Conservation (phyloP, 139 green algal genomes). For the Nannochloris sp. region DNA sequence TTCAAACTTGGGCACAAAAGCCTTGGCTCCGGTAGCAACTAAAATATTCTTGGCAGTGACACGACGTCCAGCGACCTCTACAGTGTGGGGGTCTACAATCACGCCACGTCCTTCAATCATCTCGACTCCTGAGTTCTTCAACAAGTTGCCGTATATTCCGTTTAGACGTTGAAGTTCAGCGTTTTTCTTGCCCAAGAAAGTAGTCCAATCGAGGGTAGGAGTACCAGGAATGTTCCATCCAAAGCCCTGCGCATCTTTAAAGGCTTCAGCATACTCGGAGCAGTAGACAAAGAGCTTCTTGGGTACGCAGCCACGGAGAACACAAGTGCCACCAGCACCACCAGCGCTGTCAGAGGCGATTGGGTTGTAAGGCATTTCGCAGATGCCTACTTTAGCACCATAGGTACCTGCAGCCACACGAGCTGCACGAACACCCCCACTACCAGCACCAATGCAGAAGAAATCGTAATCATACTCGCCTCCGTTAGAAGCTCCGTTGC, state of each 20-base stretch:
- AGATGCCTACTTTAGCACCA: slow-evolving; percentile 60
- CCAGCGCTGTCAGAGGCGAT: slow-evolving; percentile 67
- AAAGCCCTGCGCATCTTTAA: slow-evolving; percentile 81
- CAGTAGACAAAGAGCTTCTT: slow-evolving; percentile 98
- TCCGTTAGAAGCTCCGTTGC: neutral
- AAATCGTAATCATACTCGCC: slow-evolving; percentile 67
- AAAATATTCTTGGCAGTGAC: slow-evolving; percentile 80
- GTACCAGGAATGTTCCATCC: slow-evolving; percentile 44
- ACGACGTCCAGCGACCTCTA: slow-evolving; percentile 54
- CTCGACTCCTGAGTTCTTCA: slow-evolving; percentile 65
- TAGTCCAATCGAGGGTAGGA: neutral
- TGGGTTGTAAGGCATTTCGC: slow-evolving; percentile 49
- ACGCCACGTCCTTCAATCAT: slow-evolving; percentile 70
- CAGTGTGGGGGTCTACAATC: slow-evolving; percentile 80
- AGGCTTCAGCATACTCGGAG: slow-evolving; percentile 75
- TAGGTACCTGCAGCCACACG: slow-evolving; percentile 59
- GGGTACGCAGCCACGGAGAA: slow-evolving; percentile 95
- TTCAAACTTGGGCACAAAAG: slow-evolving; percentile 23
- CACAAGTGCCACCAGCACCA: slow-evolving; percentile 90
- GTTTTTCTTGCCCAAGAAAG: slow-evolving; percentile 73
- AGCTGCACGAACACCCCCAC: slow-evolving; percentile 60
- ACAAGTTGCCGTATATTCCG: slow-evolving; percentile 79
- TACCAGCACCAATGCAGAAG: slow-evolving; percentile 74
- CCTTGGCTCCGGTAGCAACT: slow-evolving; percentile 77
- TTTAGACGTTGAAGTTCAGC: slow-evolving; percentile 74